phyloP scores from a whole-genome alignment of 2,329 filamentous ascomycete species.

The Raffaelea albimanens region DNA sequence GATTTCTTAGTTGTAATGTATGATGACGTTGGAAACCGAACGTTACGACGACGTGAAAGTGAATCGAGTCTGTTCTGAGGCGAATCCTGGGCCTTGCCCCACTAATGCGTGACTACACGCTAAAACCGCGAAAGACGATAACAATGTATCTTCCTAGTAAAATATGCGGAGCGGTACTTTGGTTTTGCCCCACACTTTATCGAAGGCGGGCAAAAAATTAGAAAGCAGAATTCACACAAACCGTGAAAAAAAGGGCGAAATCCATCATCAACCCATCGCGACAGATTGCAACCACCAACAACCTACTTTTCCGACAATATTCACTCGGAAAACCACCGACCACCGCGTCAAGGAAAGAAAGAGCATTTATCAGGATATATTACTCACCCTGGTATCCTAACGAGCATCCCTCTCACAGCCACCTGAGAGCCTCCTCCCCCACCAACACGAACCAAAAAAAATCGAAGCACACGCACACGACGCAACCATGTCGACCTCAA shows the following conservation, averaged over 20 bases:
- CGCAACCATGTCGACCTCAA: conserved; percentile 11
- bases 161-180: background rate
- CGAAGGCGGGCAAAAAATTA: conserved; percentile 10
- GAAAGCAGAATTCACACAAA: conserved; percentile 10
- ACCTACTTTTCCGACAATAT: background rate
- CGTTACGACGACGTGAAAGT: too few relatives aligned
- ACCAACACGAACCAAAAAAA: background rate
- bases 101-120: too few relatives aligned
- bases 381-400: too few relatives aligned
- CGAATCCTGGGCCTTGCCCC: too few relatives aligned
- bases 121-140: background rate
- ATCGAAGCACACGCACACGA: background rate
- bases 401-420: background rate
- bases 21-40: background rate
- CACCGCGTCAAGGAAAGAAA: background rate
- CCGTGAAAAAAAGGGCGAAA: conserved; percentile 1
- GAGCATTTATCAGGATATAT: too few relatives aligned
- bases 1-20: background rate
- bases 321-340: too few relatives aligned
- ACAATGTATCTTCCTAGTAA: conserved; percentile 1
- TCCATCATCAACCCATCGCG: background rate
- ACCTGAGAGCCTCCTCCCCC: background rate
- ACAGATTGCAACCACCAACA: too few relatives aligned
- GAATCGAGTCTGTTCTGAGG: too few relatives aligned
- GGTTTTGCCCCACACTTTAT: conserved; percentile 9